phyloP scores from a whole-genome alignment of 495 filamentous ascomycete species.

The Talaromyces ruber region DNA sequence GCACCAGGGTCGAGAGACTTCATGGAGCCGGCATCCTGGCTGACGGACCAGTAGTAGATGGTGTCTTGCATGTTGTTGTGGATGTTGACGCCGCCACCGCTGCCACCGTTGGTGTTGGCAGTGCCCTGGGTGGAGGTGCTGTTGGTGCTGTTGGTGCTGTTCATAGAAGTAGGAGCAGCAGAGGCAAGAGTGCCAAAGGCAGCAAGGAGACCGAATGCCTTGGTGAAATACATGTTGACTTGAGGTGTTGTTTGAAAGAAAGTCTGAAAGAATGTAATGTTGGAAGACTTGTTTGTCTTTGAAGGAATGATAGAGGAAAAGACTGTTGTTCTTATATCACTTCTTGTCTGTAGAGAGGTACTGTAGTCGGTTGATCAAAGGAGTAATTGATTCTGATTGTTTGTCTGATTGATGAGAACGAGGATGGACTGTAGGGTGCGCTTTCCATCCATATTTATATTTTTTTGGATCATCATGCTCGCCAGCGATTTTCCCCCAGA shows the following conservation, averaged over 20 bases:
- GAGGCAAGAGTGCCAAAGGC: constrained; percentile 27
- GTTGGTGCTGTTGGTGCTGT: background rate
- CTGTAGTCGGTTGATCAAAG: background rate
- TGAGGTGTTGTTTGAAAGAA: constrained; percentile 14
- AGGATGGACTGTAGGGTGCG: background rate
- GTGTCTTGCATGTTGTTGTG: constrained; percentile 27
- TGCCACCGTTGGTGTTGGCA: constrained; percentile 26
- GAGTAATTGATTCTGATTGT: background rate
- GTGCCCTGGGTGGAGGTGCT: constrained; percentile 9
- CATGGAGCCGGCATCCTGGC: constrained; percentile 23
- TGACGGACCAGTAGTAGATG: constrained; percentile 37
- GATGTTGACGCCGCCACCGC: constrained; percentile 18
- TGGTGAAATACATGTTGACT: constrained; percentile 39
- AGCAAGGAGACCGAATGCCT: constrained; percentile 29
- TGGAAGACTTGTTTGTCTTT: background rate
- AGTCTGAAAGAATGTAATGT: background rate
- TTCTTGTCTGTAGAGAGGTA: background rate
- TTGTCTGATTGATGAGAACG: background rate
- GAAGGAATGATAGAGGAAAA: background rate
- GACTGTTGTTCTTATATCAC: background rate
- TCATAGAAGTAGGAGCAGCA: constrained; percentile 19
- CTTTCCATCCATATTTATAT: background rate
- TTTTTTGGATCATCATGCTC: background rate
- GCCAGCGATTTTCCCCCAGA: background rate
- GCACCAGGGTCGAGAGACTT: constrained; percentile 24